Conservation (phyloP, 495 filamentous ascomycete genomes). For the Trypethelium eluteriae region DNA sequence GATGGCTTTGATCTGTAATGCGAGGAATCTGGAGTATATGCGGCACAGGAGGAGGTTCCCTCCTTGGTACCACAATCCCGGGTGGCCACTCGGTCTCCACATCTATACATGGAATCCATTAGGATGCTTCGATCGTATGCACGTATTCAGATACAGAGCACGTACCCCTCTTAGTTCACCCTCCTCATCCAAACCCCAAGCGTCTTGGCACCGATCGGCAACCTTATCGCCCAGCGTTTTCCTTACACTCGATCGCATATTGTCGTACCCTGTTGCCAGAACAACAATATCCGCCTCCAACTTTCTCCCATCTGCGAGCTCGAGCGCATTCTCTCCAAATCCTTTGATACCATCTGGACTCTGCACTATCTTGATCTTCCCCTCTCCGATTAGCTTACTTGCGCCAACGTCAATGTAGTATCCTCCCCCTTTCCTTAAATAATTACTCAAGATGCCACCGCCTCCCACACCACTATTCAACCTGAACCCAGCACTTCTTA, state of each 20-base stretch:
- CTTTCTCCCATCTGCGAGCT: constrained; percentile 57
- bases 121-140: neutral
- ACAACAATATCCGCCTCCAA: constrained; percentile 73
- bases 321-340: constrained; percentile 53
- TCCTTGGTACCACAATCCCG: constrained; percentile 76
- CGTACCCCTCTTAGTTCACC: constrained; percentile 54
- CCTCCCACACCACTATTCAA: constrained; percentile 60
- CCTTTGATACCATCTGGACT: constrained; percentile 52
- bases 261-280: constrained; percentile 75
- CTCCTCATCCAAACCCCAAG: constrained; percentile 74
- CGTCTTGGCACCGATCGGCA: constrained; percentile 56
- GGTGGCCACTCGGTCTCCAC: constrained; percentile 64
- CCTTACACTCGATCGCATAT: constrained; percentile 60
- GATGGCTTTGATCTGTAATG: constrained; percentile 65
- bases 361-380: constrained; percentile 72
- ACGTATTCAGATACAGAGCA: neutral
- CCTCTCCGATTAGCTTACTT: constrained; percentile 62
- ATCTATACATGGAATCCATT: constrained; percentile 38
- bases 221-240: constrained; percentile 64
- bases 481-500: constrained; percentile 60
- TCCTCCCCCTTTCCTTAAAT: constrained; percentile 35
- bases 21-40: constrained; percentile 62
- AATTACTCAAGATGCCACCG: constrained; percentile 61
- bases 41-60: constrained; percentile 69
- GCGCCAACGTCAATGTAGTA: constrained; percentile 59